Conservation (phyloP, 768 basidiomycete genomes). For the Tremella mesenterica region DNA sequence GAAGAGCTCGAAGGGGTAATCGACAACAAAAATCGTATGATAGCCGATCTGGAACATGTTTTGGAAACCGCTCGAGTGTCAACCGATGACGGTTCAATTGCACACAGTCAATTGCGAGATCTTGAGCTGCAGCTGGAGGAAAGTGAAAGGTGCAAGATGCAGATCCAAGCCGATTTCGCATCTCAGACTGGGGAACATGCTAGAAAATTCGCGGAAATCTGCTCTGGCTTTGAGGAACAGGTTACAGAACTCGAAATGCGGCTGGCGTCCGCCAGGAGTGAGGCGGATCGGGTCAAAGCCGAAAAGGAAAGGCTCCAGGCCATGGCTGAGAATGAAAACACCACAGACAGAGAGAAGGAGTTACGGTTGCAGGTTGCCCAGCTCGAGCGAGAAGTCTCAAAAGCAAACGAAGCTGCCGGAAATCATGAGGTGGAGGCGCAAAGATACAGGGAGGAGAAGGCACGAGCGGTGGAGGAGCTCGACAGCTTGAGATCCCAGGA, state of each 20-base stretch:
- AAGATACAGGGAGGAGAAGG: neutral
- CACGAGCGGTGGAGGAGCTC: neutral
- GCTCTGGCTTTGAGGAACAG: constrained; percentile 32
- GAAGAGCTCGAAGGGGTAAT: constrained; percentile 26
- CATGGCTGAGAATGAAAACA: constrained; percentile 3
- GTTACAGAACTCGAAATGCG: constrained; percentile 25
- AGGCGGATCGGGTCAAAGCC: constrained; percentile 16
- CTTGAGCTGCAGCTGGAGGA: constrained; percentile 23
- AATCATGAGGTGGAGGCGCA: constrained; percentile 7
- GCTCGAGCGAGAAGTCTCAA: constrained; percentile 15
- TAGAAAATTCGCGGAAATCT: constrained; percentile 32
- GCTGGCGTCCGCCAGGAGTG: constrained; percentile 9
- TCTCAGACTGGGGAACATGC: constrained; percentile 35
- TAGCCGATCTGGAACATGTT: neutral
- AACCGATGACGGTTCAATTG: neutral
- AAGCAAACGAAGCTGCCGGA: neutral
- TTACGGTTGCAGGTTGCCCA: constrained; percentile 15
- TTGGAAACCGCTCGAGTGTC: neutral
- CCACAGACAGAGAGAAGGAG: constrained; percentile 13
- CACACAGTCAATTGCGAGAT: neutral
- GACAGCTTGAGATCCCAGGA: no score
- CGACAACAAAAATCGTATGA: constrained; percentile 26
- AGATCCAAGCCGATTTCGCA: constrained; percentile 26
- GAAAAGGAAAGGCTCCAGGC: constrained; percentile 26
- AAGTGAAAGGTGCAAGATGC: constrained; percentile 8